Conservation (phyloP, 371 early-diverging fungal genomes). For the Thermomucor indicae-seudaticae region DNA sequence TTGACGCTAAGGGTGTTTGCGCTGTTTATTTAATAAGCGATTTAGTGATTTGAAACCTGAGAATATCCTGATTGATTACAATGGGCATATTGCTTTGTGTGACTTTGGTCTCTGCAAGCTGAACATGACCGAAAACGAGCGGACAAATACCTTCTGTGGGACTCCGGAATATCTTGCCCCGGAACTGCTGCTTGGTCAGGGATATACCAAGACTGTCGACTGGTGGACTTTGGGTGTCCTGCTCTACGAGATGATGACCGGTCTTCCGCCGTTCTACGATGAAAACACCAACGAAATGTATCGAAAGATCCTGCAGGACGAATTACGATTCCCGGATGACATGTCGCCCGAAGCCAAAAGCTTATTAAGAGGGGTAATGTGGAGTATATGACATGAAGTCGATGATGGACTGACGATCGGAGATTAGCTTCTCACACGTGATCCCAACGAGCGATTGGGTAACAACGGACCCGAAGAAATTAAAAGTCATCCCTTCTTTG, state of each 20-base stretch:
- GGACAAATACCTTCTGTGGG: slow-evolving; percentile 97
- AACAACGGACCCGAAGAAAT: slow-evolving; percentile 84
- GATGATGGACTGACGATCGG: too few relatives aligned
- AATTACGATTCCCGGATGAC: slow-evolving; percentile 82
- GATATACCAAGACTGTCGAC: slow-evolving; percentile 94
- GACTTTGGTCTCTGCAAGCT: slow-evolving; percentile 98
- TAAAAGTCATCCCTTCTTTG: slow-evolving; percentile 90
- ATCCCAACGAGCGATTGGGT: slow-evolving; percentile 82
- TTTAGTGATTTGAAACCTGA: slow-evolving; percentile 92
- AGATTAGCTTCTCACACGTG: slow-evolving; percentile 72
- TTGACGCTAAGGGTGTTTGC: neutral
- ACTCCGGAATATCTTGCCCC: slow-evolving; percentile 99
- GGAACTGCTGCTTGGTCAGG: slow-evolving; percentile 88
- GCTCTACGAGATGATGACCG: slow-evolving; percentile 86
- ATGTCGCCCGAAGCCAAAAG: slow-evolving; percentile 72
- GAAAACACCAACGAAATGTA: slow-evolving; percentile 97
- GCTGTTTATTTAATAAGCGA: neutral
- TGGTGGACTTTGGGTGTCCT: slow-evolving; percentile 92
- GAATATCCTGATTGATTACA: slow-evolving; percentile 93
- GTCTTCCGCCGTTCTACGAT: slow-evolving; percentile 94
- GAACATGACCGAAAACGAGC: slow-evolving; percentile 89
- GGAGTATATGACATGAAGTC: neutral
- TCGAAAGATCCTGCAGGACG: slow-evolving; percentile 83
- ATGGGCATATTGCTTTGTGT: slow-evolving; percentile 95
- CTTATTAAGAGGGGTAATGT: slow-evolving; percentile 65